Evolutionary conservation across 2,329 filamentous ascomycete species (phyloP), one percentile per base, ranked within the genome.

Genomic region (Rosellinia necatrix): DNA sequence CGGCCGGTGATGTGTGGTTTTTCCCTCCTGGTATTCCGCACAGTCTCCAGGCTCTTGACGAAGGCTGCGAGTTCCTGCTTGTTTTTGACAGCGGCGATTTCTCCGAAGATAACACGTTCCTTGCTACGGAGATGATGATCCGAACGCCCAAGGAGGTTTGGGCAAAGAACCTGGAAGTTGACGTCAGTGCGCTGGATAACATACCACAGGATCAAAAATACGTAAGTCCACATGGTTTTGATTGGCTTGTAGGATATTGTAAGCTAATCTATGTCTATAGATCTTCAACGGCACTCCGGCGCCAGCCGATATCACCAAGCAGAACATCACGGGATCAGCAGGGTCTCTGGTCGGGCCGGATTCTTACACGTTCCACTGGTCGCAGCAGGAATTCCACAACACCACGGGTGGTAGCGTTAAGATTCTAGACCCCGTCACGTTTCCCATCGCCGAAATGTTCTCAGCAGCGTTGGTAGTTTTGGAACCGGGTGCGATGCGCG

Each of bases 401-500:
- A 78, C 81, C 0, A 79, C 81, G 0, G 83, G 83, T 27, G 84
- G 83, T 4, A 78, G 74, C 1, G 80, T 86, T 62, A 85, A 86
- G 72, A 80, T 86, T 51, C 67, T 86, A 6, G 84, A 87, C 63
- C 76, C 81, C 0, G 66, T 70, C 0, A 82, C 77, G 1, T 87
- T 87, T 70, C 84, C 84, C 4, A 72, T 84, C 24, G 80, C 84
- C 0, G 68, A 66, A 9, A 76, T 75, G 52, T 84, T 86, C 67
- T 81, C 82, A 3, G 78, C 78, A 0, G 82, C 81, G 0, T 73
- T 86, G 1, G 80, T 86, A 8, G 82, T 78, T 2, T 72, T 86
- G 27, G 74, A 84, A 62, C 83, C 84, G 0, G 84, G 84, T n/a
- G 83, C 83, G 1, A 82, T 87, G 81, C 78, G 84, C 19, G 84